phyloP scores from a whole-genome alignment of 2,329 filamentous ascomycete genomes.

The Colletotrichum lupini region DNA sequence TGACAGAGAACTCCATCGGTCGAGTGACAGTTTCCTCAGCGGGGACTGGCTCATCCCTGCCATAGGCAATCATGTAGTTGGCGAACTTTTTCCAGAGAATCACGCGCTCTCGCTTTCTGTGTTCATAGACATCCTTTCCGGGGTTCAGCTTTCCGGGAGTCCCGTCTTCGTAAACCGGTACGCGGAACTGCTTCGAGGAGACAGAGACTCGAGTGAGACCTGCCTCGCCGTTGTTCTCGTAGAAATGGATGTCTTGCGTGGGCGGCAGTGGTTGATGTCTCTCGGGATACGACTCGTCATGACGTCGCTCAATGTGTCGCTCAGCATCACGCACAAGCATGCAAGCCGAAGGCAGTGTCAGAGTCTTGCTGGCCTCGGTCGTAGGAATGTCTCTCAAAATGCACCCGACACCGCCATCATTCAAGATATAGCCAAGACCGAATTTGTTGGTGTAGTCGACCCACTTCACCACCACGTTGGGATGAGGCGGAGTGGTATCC shows the following conservation, averaged over 20 bases:
- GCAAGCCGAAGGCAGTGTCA: conserved; percentile 74
- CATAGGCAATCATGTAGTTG: conserved; percentile 80
- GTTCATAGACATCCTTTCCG: conserved; percentile 73
- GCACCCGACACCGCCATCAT: conserved; percentile 83
- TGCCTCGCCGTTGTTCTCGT: conserved; percentile 74
- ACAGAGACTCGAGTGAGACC: conserved; percentile 74
- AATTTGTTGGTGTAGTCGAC: conserved; percentile 92
- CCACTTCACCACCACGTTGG: conserved; percentile 80
- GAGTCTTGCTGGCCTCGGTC: conserved; percentile 59
- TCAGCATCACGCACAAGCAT: conserved; percentile 79
- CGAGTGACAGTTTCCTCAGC: conserved; percentile 57
- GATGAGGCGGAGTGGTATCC: conserved; percentile 64
- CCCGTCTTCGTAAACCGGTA: conserved; percentile 66
- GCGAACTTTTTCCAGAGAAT: conserved; percentile 80
- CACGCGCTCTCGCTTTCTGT: conserved; percentile 73
- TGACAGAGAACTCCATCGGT: conserved; percentile 42
- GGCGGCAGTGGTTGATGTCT: conserved; percentile 73
- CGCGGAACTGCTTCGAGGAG: conserved; percentile 70
- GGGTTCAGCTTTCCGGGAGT: conserved; percentile 69
- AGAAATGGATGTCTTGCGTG: conserved; percentile 75
- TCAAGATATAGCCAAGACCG: conserved; percentile 84
- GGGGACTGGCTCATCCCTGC: conserved; percentile 72
- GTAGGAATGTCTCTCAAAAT: conserved; percentile 68
- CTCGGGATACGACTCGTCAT: conserved; percentile 66
- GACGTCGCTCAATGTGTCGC: conserved; percentile 72